Evolutionary conservation across 441 rosid genomes (phyloP).

Genomic region (Gossypium schwendimanii): DNA sequence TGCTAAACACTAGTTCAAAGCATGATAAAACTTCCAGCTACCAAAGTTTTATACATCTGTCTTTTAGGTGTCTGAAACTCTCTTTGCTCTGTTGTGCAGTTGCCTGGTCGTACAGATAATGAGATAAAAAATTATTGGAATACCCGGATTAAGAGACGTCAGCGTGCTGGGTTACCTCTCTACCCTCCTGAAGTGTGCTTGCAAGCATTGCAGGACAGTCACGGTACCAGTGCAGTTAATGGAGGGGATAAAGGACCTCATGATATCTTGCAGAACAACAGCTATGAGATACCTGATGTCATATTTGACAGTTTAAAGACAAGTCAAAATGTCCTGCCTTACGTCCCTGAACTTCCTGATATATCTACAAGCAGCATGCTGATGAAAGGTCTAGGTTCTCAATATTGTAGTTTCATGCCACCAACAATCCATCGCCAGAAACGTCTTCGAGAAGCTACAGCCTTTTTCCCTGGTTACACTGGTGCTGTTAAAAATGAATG

Average conservation of each 20-base stretch:
- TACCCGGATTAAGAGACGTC: conserved; percentile 89
- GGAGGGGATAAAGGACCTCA: conserved; percentile 43
- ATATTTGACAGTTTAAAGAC: conserved; percentile 63
- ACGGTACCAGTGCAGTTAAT: conserved; percentile 27
- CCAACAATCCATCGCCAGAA: conserved; percentile 46
- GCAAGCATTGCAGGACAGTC: conserved; percentile 53
- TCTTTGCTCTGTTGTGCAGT: conserved; percentile 29
- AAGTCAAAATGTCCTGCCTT: conserved; percentile 41
- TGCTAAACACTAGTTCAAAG: not conserved
- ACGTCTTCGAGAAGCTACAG: conserved; percentile 55
- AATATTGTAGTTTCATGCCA: conserved; percentile 47
- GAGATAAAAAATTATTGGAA: conserved; percentile 99
- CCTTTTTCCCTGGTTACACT: conserved; percentile 36
- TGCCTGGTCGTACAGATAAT: conserved; percentile 98
- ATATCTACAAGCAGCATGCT: conserved; percentile 49
- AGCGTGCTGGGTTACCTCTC: conserved; percentile 94
- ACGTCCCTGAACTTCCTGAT: conserved; percentile 55
- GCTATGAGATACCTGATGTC: conserved; percentile 58
- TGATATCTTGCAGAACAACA: conserved; percentile 44
- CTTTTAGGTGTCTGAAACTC: not conserved
- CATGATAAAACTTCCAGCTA: not conserved
- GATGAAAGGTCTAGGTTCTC: conserved; percentile 55
- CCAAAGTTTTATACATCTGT: not conserved
- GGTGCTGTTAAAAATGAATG: conserved; percentile 41
- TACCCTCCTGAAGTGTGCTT: conserved; percentile 78